Conservation (phyloP, 163 green algal species). For the Coccomyxa subellipsoidea region DNA sequence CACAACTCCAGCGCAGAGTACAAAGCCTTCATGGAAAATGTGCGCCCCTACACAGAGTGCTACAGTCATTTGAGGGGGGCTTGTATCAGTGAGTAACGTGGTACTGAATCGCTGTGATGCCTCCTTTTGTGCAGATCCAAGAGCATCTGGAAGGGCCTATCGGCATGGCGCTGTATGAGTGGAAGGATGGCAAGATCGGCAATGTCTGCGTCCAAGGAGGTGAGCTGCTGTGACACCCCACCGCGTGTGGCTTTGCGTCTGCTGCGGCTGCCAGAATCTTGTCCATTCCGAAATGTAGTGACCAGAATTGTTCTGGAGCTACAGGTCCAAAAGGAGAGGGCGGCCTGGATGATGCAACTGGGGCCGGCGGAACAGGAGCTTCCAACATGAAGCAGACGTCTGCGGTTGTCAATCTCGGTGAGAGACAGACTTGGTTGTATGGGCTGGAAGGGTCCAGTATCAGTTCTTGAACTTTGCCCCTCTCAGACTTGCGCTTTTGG, state of each 20-base stretch:
- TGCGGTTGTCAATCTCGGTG: slow-evolving; percentile 53
- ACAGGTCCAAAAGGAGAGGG: slow-evolving; percentile 81
- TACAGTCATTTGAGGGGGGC: too few relatives aligned
- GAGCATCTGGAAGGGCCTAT: slow-evolving; percentile 58
- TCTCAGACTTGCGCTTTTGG: neutral
- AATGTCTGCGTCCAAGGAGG: slow-evolving; percentile 50
- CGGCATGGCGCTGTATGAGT: slow-evolving; percentile 77
- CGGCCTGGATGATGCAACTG: slow-evolving; percentile 85
- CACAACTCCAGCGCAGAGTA: slow-evolving; percentile 57
- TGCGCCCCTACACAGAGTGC: slow-evolving; percentile 1
- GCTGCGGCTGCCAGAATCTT: too few relatives aligned
- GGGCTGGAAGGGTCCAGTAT: neutral
- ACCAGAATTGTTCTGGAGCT: neutral
- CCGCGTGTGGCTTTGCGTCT: too few relatives aligned
- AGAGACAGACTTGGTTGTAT: too few relatives aligned
- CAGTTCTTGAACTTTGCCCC: too few relatives aligned
- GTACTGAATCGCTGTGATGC: neutral
- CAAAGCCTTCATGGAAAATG: slow-evolving; percentile 56
- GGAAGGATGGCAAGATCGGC: slow-evolving; percentile 65
- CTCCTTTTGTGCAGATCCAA: slow-evolving; percentile 41
- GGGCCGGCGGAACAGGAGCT: slow-evolving; percentile 60
- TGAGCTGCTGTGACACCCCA: slow-evolving; percentile 6
- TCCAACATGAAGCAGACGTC: slow-evolving; percentile 75
- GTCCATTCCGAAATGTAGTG: too few relatives aligned
- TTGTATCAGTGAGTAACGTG: neutral